These are phyloP conservation scores for Edaphochlamys debaryana DNA, from an alignment of 139 green algal species.

Conservation along the genomic window DNA sequence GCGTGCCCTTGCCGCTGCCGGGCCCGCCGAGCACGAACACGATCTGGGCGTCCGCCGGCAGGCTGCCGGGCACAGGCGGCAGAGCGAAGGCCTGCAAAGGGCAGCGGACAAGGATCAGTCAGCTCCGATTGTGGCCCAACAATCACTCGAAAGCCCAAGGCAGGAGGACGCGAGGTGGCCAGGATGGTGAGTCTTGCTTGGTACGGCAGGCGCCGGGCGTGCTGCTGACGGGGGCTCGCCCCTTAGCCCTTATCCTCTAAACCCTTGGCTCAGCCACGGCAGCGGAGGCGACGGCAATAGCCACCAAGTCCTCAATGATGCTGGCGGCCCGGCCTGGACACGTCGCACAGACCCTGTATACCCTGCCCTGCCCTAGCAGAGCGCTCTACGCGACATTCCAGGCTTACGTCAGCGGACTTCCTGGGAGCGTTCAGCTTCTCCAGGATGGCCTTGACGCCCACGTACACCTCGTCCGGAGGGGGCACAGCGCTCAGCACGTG, in stretches of 20 bases:
- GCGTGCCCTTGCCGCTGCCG: constrained; percentile 65
- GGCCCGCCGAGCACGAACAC: constrained; percentile 65
- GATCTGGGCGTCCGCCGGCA: constrained; percentile 52
- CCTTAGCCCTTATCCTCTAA: too few species aligned
- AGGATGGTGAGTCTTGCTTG: background rate
- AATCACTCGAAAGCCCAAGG: background rate
- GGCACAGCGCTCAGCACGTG: constrained; percentile 27
- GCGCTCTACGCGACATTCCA: background rate
- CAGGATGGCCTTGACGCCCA: constrained; percentile 17
- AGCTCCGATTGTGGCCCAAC: background rate
- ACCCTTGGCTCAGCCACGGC: background rate
- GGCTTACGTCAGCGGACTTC: background rate
- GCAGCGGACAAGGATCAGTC: background rate
- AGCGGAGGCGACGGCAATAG: background rate
- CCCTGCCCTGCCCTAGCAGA: too few species aligned
- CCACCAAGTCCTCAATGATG: background rate
- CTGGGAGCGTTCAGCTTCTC: background rate
- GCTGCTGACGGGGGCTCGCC: too few species aligned
- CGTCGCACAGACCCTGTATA: too few species aligned
- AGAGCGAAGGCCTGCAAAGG: constrained; percentile 51
- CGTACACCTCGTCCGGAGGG: constrained; percentile 30
- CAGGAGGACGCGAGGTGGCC: background rate
- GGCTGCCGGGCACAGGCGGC: constrained; percentile 37
- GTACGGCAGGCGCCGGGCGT: background rate
- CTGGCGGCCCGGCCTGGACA: too few species aligned